Base-by-base conservation (phyloP, 805 yeast species). In the Teunomyces cretensis region DNA sequence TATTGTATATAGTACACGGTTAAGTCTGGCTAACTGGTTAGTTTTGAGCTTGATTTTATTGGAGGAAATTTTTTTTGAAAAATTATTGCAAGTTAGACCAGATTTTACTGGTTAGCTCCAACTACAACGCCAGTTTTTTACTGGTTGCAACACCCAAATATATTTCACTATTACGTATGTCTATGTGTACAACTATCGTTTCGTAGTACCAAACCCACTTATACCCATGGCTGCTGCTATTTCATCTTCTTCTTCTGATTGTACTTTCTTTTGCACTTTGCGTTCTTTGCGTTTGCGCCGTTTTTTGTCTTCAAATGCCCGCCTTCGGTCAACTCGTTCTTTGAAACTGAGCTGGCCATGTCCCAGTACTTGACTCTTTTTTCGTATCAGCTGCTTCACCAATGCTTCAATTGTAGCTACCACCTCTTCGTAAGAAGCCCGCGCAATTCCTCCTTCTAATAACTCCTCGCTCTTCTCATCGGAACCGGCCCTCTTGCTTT, bases 211-310 rank as follows among this genome's bases (percentile, higher is more conserved):
- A 61, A 84, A 84, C 2, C 76, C 74, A 1, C 64, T 52, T 50
- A 86, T 80, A 2, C 91, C 91, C 88, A 85, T 83, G 49, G 74
- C 48, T 26, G 58, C 28, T 11, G 12, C 28, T 9, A 26, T 8
- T 26, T 47, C 5, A 48, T 48, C 44, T 77, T 48, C 22, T 62
- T 70, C 47, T 49, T 53, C n/a, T 54, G 46, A 33, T 45, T 49
- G 37, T 49, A 45, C 47, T 47, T 56, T 55, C 43, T 54, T 47
- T 35, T 47, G 47, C 42, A 46, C 50, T 26, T 60, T 58, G 48
- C 59, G 64, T 37, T 52, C 57, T 30, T 57, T 49, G 27, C 65
- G 52, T 50, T 61, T 68, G n/a, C 22, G 19, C n/a, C 32, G 32
- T 26, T 38, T 59, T 42, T 67, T 57, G 40, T 68, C 66, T 40